Evolutionary conservation across 2,329 filamentous ascomycete species (phyloP), one percentile per base, ranked within the genome.

Genomic region (Helminthosporium solani): DNA sequence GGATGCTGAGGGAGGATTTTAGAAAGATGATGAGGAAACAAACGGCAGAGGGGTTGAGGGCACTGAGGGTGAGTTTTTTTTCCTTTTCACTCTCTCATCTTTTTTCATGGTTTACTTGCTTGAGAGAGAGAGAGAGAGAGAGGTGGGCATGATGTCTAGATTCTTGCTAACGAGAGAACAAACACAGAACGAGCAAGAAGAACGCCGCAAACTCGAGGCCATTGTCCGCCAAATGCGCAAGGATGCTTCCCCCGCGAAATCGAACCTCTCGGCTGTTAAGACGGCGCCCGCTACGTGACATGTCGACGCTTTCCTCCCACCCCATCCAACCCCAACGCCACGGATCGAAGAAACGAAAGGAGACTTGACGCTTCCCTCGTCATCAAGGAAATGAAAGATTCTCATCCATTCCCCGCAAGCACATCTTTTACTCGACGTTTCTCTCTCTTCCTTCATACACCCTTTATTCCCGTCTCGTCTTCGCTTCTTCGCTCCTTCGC

Each of bases 1-100:
- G 81, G 70, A 83, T 88, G 33, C 63, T 89, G 61, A 83, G 84
- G 68, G 84, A 84, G 52, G 86, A 89, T 66, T 89, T 89, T 65
- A 87, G 87, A 75, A 88, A 86, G 73, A 88, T 88, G 85, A 88
- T 88, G 85, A 78, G 84, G 53, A 85, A 88, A 61, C 83, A 83
- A 38, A 80, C 85, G 50, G 75, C 78, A 1, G 86, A 89, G 66
- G 84, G 80, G 50, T 73, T 83, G 59, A 85, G 79, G 70, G 74
- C 78, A 49, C 63, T 88, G 46, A 82, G 81, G 74, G 85, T 88
- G 68, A 72, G 81, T 74, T 50, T 23, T 38, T 18, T 30, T 28
- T 25, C 38, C 4, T 28, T 4, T 27, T 30, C 12, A 4, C 19
- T 8, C 9, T 7, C 3, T 35, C 7, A 12, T 11, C 14, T 34